Base-by-base conservation (phyloP, 495 filamentous ascomycete genomes). In the Penicillium argentinense region DNA sequence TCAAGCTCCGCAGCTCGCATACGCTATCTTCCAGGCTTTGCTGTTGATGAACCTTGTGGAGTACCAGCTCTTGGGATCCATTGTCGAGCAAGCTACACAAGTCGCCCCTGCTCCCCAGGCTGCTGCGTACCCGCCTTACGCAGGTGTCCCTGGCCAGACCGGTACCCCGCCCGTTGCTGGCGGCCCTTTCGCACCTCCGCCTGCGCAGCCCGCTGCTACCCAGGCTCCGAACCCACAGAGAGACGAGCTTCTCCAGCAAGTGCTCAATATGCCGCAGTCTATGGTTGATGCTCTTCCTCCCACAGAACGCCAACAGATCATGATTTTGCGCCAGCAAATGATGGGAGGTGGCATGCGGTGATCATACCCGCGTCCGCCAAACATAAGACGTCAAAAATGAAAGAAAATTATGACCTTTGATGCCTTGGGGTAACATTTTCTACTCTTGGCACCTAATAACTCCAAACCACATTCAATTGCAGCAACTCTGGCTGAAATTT, bases 11-110 rank as follows among this genome's bases (percentile, higher is more conserved):
- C 93, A 99, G 69, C 84, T 99, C 17, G 82, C 87, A 30, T 97
- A 95, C 56, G 95, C 93, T 18, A 88, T 97, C 54, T 97, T 99
- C 74, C 95, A 97, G 64, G 87, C 91, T 5, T 75, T 99, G 3
- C 80, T 99, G 0, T 78, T 97, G 12, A 91, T 97, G 84, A 88
- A 88, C 32, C 81, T 99, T 6, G 93, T 99, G 42, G 89, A 93
- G 56, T 77, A 80, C 24, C 71, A 59, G 22, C 68, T 79, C 6
- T 64, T 86, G 19, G 71, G 73, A 19, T 71, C 73, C 8, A 76
- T 86, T 18, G 73, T 86, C 17, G 79, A 84, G 56, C 74, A 78
- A 51, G 67, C 75, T 6, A 61, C 69, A 3, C 72, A 73, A 49
- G 63, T 63, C 2, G 53, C 68, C n/a, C 49, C 62, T 12, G 42